Conservation (phyloP, 2,329 filamentous ascomycete genomes). For the Knoxdaviesia proteae region DNA sequence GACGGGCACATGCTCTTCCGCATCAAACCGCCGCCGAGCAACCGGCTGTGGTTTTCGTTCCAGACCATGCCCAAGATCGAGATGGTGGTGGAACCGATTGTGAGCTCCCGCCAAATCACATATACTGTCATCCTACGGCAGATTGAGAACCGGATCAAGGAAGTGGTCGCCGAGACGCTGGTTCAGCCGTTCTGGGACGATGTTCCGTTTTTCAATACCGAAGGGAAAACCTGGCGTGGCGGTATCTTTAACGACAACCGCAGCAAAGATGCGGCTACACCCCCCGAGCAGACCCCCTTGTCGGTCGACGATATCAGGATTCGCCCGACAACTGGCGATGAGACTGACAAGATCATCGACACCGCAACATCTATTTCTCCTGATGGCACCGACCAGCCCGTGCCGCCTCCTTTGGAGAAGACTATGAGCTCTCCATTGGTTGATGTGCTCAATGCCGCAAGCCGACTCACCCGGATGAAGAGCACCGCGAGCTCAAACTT, state of each 20-base stretch:
- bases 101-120: constrained; percentile 86
- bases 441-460: too few species aligned
- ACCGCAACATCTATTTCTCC: too few species aligned
- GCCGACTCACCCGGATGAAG: too few species aligned
- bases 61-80: constrained; percentile 87
- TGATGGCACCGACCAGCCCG: too few species aligned
- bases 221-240: constrained; percentile 58
- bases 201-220: constrained; percentile 70
- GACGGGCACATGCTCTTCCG: constrained; percentile 71
- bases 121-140: constrained; percentile 80
- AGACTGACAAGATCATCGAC: too few species aligned
- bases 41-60: constrained; percentile 90
- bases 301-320: too few species aligned
- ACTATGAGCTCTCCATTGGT: too few species aligned
- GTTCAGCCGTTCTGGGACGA: constrained; percentile 95
- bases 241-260: constrained; percentile 53
- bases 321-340: too few species aligned
- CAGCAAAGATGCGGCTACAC: too few species aligned
- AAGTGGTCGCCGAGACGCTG: constrained; percentile 78
- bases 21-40: constrained; percentile 88
- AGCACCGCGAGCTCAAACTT: too few species aligned
- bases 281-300: too few species aligned
- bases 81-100: constrained; percentile 84
- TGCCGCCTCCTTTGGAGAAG: too few species aligned
- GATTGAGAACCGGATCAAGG: constrained; percentile 86